Evolutionary conservation across 306 rosid genomes (phyloP).

Genomic region (Rosa persica): DNA sequence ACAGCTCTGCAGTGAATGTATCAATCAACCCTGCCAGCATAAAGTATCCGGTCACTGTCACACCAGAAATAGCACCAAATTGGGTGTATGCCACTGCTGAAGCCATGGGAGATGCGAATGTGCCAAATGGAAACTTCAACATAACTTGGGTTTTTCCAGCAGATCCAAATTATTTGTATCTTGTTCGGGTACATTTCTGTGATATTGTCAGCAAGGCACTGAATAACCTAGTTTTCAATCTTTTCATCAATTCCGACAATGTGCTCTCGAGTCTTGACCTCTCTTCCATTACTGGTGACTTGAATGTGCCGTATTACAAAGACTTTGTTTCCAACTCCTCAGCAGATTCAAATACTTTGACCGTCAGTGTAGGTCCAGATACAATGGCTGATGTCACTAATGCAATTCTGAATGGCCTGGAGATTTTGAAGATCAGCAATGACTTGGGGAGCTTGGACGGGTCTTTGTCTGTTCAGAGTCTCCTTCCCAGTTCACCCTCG

Average conservation of each 20-base stretch:
- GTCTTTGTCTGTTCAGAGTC: constrained; percentile 43
- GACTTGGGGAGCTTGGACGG: constrained; percentile 68
- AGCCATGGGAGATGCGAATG: constrained; percentile 68
- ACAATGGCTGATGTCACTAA: constrained; percentile 51
- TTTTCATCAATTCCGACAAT: constrained; percentile 64
- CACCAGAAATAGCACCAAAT: constrained; percentile 81
- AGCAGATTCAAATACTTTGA: constrained; percentile 48
- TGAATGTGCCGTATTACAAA: constrained; percentile 66
- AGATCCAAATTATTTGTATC: constrained; percentile 65
- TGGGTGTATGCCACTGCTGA: constrained; percentile 90
- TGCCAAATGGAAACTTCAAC: constrained; percentile 69
- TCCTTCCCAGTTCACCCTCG: constrained; percentile 56
- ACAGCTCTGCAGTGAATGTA: constrained; percentile 65
- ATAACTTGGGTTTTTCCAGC: constrained; percentile 85
- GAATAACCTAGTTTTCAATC: constrained; percentile 71
- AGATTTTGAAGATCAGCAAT: constrained; percentile 81
- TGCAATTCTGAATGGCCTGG: constrained; percentile 86
- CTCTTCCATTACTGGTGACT: constrained; percentile 55
- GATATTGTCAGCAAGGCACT: constrained; percentile 77
- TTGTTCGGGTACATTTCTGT: constrained; percentile 79
- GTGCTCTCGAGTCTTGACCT: constrained; percentile 72
- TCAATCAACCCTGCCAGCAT: constrained; percentile 57
- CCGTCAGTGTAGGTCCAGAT: constrained; percentile 92
- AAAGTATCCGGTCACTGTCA: constrained; percentile 51
- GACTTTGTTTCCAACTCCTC: constrained; percentile 70